phyloP scores from a whole-genome alignment of 78 protist species.

The Polysphondylium violaceum region DNA sequence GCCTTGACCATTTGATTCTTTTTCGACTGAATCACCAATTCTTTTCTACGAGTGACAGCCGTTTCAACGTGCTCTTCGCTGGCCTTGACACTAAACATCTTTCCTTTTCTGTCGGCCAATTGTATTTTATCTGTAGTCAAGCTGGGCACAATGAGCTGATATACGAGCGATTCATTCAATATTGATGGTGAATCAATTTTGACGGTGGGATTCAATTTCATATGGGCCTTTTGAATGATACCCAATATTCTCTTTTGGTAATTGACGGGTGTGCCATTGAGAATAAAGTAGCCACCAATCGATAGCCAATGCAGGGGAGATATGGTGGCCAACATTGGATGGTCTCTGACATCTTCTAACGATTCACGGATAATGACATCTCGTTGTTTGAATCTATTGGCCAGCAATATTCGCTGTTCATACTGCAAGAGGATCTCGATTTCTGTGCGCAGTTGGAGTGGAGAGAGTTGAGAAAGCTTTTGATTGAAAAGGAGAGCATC shows the following conservation, averaged over 20 bases:
- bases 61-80: slow-evolving; percentile 72
- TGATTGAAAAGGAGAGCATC: neutral
- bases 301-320: slow-evolving; percentile 58
- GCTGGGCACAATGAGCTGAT: neutral
- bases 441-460: slow-evolving; percentile 7
- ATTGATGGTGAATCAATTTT: neutral
- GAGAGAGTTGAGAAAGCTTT: neutral
- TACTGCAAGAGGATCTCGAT: slow-evolving; percentile 58
- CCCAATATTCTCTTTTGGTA: slow-evolving; percentile 16
- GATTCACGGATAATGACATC: slow-evolving; percentile 50
- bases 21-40: slow-evolving; percentile 25
- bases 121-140: slow-evolving; percentile 20
- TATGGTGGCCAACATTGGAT: neutral
- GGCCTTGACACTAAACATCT: slow-evolving; percentile 82
- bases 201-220: neutral
- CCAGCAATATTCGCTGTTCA: slow-evolving; percentile 67
- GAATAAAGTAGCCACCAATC: slow-evolving; percentile 61
- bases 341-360: slow-evolving; percentile 14
- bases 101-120: slow-evolving; percentile 64
- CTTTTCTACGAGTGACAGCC: slow-evolving; percentile 71
- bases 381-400: slow-evolving; percentile 42
- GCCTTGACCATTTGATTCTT: slow-evolving; percentile 33
- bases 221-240: slow-evolving; percentile 16
- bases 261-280: slow-evolving; percentile 27
- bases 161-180: neutral